Evolutionary conservation across 768 basidiomycete species (phyloP), one percentile per base, ranked within the genome.

Genomic region (Phanerochaete carnosa): DNA sequence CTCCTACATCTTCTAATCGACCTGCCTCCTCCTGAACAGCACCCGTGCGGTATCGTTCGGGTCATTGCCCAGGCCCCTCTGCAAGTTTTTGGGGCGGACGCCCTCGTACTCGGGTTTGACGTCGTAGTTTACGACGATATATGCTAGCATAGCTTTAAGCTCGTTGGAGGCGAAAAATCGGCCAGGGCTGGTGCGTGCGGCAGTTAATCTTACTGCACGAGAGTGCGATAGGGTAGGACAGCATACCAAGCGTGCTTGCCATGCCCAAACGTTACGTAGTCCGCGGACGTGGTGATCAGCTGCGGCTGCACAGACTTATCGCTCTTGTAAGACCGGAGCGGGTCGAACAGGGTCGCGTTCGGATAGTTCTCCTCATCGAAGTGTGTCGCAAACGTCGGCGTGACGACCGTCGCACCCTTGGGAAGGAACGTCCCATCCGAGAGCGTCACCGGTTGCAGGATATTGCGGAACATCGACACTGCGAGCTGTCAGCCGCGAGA

Each of bases 381-480:
- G 55, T 81, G 79, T 37, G 70, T 70, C 3, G 69, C 67, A 15
- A 58, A 59, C 15, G 65, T 39, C 0, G 77, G 66, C 2, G 74
- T 65, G 9, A 68, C 64, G 8, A 81, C 59, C 29, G 72, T 66
- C 0, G 76, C 74, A 2, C 77, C 79, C 33, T 69, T 66, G 3
- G 79, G 80, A 13, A 83, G 62, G 45, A 65, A 62, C 1, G 74
- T 76, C 5, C 79, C 80, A 64, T 82, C 74, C 2, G 77, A 78
- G 55, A 83, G 76, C 1, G 73, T 76, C 6, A 49, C 9, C 8
- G 47, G 23, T 19, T 49, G 3, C 23, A 23, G 28, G 13, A 19
- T 19, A 25, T 7, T 5, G 23, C 47, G 47, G 6, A 25, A 19
- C 23, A 49, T 49, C 11, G 47, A 49, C 25, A 49, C 47, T 49